phyloP scores from a whole-genome alignment of 768 basidiomycete species.

The Butyriboletus loyo region DNA sequence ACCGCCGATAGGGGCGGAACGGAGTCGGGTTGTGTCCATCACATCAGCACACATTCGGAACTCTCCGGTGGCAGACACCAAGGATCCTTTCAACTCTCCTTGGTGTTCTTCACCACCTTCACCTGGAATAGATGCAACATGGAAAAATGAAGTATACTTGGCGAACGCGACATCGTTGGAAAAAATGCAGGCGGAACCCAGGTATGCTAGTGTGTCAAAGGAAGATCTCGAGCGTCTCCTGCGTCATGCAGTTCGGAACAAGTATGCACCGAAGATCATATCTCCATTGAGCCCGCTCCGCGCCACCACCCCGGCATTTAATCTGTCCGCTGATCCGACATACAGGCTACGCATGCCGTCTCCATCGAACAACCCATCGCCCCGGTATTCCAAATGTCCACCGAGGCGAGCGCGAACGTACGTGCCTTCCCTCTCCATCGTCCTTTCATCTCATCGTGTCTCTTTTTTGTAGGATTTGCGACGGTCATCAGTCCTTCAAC shows the following conservation, averaged over 20 bases:
- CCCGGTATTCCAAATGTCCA: conserved; percentile 17
- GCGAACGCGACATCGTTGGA: not conserved
- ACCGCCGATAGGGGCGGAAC: conserved; percentile 31
- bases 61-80: not conserved
- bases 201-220: conserved; percentile 5
- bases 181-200: not conserved
- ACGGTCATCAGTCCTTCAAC: conserved; percentile 19
- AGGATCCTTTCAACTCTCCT: not conserved
- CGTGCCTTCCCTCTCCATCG: conserved; percentile 4
- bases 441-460: conserved; percentile 3
- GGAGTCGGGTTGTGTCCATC: conserved; percentile 22
- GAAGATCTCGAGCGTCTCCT: conserved; percentile 26
- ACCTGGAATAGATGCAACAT: conserved; percentile 2
- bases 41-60: conserved; percentile 7
- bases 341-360: conserved; percentile 25
- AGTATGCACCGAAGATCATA: conserved; percentile 25
- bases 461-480: conserved; percentile 21
- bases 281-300: conserved; percentile 34
- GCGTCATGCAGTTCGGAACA: conserved; percentile 24
- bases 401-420: conserved; percentile 27
- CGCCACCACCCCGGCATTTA: conserved; percentile 2
- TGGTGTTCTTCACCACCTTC: conserved; percentile 11
- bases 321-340: conserved; percentile 16
- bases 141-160: not conserved
- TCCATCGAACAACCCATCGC: conserved; percentile 15